Evolutionary conservation across 257 asterid species (phyloP).

Genomic region (Anisodus acutangulus): DNA sequence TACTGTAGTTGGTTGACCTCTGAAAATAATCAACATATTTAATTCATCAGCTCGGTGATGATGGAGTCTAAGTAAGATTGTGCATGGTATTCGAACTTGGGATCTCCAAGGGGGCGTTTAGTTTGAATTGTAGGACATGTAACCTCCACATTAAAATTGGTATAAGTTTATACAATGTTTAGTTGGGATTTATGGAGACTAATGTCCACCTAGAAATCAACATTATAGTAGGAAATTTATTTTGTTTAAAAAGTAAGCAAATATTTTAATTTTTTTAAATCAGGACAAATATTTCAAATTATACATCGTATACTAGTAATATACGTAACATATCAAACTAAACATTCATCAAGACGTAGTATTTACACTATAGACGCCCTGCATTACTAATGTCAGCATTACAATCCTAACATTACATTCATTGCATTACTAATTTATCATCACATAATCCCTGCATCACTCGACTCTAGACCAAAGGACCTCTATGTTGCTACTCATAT

Average conservation of each 20-base stretch:
- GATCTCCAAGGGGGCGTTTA: not conserved
- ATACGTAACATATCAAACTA: not conserved
- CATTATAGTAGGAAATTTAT: not conserved
- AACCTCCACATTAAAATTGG: not conserved
- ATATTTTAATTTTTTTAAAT: not conserved
- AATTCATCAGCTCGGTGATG: not conserved
- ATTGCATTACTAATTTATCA: not conserved
- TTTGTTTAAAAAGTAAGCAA: not conserved
- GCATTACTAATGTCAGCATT: not conserved
- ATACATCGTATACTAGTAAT: not conserved
- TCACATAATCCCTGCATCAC: not conserved
- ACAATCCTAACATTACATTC: not conserved
- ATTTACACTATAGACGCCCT: not conserved
- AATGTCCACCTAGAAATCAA: not conserved
- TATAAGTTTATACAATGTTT: not conserved
- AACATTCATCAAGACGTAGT: not conserved
- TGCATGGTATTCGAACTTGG: not conserved
- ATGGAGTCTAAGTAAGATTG: not conserved
- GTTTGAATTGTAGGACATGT: not conserved
- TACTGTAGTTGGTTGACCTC: not conserved
- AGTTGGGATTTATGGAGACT: not conserved
- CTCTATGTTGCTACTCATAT: not conserved
- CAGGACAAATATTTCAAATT: not conserved
- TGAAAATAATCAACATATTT: not conserved
- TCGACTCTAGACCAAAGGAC: not conserved